Evolutionary conservation across 768 basidiomycete species (phyloP).

Genomic region (Rhodotorula toruloides): DNA sequence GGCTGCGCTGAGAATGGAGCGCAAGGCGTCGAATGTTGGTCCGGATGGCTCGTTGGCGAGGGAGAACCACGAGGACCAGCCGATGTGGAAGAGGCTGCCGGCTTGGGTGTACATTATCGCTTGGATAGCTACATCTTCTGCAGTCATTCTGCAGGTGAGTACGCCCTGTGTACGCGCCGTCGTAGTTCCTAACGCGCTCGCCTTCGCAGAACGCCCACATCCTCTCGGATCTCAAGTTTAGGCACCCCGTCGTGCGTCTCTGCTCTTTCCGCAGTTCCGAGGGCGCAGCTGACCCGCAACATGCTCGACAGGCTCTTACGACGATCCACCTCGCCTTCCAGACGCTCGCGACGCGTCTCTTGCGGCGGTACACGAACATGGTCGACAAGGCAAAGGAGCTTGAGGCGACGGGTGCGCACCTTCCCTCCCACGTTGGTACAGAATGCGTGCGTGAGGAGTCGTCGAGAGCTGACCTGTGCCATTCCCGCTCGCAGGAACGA

Average conservation of each 20-base stretch:
- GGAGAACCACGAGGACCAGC: not conserved
- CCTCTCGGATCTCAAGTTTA: slow-evolving; percentile 64
- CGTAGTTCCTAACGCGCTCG: not conserved
- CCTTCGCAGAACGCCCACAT: slow-evolving; percentile 33
- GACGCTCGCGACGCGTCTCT: slow-evolving; percentile 75
- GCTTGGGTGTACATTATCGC: slow-evolving; percentile 58
- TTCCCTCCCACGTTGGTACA: too few species aligned
- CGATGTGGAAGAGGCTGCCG: slow-evolving; percentile 28
- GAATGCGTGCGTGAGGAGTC: too few species aligned
- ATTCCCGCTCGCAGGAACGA: slow-evolving; percentile 51
- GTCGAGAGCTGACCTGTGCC: not conserved
- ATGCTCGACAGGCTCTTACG: slow-evolving; percentile 22
- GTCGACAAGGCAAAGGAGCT: slow-evolving; percentile 68
- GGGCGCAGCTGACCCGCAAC: not conserved
- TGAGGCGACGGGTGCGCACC: slow-evolving; percentile 28
- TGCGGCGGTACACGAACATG: slow-evolving; percentile 71
- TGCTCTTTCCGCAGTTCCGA: not conserved
- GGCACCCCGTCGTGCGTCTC: slow-evolving; percentile 84
- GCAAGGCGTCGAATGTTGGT: slow-evolving; percentile 1
- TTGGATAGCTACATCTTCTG: slow-evolving; percentile 84
- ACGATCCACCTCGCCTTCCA: slow-evolving; percentile 45
- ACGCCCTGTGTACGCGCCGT: slow-evolving; percentile 76
- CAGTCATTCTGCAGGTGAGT: slow-evolving; percentile 69
- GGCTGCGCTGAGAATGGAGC: slow-evolving; percentile 6
- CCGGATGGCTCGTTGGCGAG: not conserved